These are phyloP conservation scores for Colletotrichum acutatum DNA, from an alignment of 2,329 filamentous ascomycete genomes.

Conservation along the genomic window DNA sequence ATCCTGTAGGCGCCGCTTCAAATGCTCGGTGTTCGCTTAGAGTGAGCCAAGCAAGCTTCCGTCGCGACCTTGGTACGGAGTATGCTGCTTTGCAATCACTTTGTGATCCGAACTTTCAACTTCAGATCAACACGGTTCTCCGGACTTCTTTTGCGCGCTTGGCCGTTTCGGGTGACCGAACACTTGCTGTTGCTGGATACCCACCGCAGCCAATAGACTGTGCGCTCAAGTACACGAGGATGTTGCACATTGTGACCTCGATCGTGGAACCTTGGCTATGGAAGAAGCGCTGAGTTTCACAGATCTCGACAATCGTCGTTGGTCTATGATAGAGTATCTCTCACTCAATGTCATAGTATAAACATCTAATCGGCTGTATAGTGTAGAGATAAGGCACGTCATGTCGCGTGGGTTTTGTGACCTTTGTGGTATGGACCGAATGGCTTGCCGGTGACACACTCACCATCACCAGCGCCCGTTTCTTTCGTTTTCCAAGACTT, in stretches of 20 bases:
- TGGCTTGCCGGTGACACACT: conserved; percentile 9
- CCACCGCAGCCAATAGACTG: neutral
- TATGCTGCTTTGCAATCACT: neutral
- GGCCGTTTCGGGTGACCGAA: neutral
- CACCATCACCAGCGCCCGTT: conserved; percentile 6
- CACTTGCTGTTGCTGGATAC: neutral
- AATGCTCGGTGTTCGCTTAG: neutral
- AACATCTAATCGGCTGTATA: neutral
- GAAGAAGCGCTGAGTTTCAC: neutral
- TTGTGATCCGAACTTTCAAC: neutral
- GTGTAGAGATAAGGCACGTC: neutral
- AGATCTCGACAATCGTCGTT: neutral
- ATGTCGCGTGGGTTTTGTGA: neutral
- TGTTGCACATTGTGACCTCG: neutral
- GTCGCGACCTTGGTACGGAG: neutral
- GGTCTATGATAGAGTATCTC: neutral
- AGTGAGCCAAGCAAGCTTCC: too few species aligned
- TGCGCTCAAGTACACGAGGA: conserved; percentile 6
- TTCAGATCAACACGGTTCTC: neutral
- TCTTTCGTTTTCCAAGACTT: neutral
- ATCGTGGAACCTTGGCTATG: neutral
- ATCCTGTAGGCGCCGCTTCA: neutral
- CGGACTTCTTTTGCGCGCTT: neutral
- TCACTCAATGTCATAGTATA: neutral
- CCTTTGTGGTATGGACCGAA: neutral